These are phyloP conservation scores for Rubroboletus satanas DNA, from an alignment of 768 basidiomycete genomes.

Conservation along the genomic window DNA sequence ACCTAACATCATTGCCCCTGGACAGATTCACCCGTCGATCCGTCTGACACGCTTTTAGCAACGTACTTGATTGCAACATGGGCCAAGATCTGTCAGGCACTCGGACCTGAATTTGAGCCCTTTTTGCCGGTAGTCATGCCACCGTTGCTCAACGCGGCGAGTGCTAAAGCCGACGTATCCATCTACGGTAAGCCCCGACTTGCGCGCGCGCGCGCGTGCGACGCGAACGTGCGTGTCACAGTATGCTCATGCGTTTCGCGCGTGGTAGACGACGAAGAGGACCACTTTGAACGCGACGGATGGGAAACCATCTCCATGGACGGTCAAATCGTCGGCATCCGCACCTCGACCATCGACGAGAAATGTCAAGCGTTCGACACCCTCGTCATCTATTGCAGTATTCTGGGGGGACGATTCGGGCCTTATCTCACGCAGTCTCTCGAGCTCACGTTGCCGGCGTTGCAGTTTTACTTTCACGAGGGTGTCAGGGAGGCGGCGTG, in stretches of 20 bases:
- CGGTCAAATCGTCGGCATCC: slow-evolving; percentile 71
- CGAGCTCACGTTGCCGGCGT: slow-evolving; percentile 65
- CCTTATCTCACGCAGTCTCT: slow-evolving; percentile 71
- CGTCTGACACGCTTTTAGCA: slow-evolving; percentile 64
- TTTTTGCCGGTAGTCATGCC: slow-evolving; percentile 87
- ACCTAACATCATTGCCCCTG: not conserved
- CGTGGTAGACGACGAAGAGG: slow-evolving; percentile 53
- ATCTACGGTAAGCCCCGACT: slow-evolving; percentile 49
- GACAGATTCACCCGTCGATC: slow-evolving; percentile 62
- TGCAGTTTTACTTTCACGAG: slow-evolving; percentile 80
- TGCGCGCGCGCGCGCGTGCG: not conserved
- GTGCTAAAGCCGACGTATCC: slow-evolving; percentile 76
- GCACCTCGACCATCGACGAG: slow-evolving; percentile 78
- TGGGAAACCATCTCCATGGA: slow-evolving; percentile 79
- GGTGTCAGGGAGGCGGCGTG: slow-evolving; percentile 75
- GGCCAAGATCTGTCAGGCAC: slow-evolving; percentile 84
- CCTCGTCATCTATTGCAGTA: slow-evolving; percentile 75
- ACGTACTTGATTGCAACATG: slow-evolving; percentile 84
- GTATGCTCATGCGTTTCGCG: not conserved
- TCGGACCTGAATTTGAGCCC: slow-evolving; percentile 81
- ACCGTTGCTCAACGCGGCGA: slow-evolving; percentile 65
- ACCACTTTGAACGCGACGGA: slow-evolving; percentile 58
- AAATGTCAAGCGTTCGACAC: slow-evolving; percentile 88
- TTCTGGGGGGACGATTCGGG: slow-evolving; percentile 60
- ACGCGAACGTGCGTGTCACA: not conserved